Percentiles rank a stretch among this genome's conserved stretches.
Evolutionary conservation across 2,329 filamentous ascomycete species (phyloP).

Genomic region (Calonectria fujianensis): DNA sequence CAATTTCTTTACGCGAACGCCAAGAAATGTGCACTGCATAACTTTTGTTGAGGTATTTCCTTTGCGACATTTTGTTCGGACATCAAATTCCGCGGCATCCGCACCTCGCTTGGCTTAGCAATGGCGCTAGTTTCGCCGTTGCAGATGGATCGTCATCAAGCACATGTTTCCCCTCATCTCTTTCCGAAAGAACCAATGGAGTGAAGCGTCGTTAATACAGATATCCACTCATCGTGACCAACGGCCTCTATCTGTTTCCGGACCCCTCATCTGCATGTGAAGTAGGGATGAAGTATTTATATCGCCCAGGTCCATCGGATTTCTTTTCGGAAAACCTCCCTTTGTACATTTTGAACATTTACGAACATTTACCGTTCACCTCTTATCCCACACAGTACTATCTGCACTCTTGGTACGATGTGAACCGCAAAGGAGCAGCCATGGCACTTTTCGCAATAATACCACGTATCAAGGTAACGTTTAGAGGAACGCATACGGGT

Average conservation of each 20-base stretch:
- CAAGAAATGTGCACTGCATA: not conserved
- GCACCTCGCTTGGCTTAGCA: not conserved
- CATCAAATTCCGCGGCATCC: not conserved
- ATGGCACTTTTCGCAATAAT: slow-evolving; percentile 54
- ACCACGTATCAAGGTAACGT: slow-evolving; percentile 67
- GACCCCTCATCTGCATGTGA: slow-evolving; percentile 46
- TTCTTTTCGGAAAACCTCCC: not conserved
- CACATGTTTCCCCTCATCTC: slow-evolving; percentile 14
- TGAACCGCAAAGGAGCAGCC: slow-evolving; percentile 49
- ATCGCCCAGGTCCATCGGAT: not conserved
- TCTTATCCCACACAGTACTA: not conserved
- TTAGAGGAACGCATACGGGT: slow-evolving; percentile 68
- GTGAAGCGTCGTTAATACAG: slow-evolving; percentile 3
- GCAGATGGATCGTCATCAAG: not conserved
- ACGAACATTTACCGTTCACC: not conserved
- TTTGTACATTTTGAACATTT: not conserved
- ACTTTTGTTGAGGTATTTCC: not conserved
- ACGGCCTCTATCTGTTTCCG: slow-evolving; percentile 39
- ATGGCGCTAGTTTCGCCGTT: not conserved
- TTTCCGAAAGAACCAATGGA: slow-evolving; percentile 45
- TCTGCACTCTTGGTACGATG: slow-evolving; percentile 52
- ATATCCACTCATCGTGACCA: slow-evolving; percentile 50
- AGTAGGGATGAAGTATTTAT: slow-evolving; percentile 23
- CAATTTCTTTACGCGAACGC: not conserved
- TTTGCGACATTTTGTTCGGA: not conserved